Percentiles rank a stretch among this genome's conserved stretches.
These are phyloP conservation scores for Flagelloscypha sp. DNA, from an alignment of 768 basidiomycete genomes.

Conservation along the genomic window DNA sequence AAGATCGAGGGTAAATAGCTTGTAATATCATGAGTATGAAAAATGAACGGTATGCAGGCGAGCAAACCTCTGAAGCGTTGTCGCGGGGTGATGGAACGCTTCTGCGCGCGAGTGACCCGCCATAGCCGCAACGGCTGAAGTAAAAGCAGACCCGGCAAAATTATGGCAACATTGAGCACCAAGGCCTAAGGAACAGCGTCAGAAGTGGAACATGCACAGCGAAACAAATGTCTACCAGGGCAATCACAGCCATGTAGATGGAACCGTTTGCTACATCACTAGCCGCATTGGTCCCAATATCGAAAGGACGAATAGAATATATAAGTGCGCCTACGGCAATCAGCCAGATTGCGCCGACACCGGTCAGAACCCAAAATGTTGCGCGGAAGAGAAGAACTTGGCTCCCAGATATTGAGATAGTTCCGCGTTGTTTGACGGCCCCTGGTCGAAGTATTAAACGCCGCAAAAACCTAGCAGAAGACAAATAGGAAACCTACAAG, in stretches of 20 bases:
- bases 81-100: constrained; percentile 61
- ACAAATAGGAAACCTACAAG: constrained; percentile 37
- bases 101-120: constrained; percentile 47
- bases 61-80: constrained; percentile 68
- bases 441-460: constrained; percentile 30
- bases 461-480: constrained; percentile 6
- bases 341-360: constrained; percentile 52
- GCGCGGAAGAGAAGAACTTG: constrained; percentile 56
- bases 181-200: no score
- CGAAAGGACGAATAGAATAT: constrained; percentile 57
- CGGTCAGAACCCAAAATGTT: constrained; percentile 50
- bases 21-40: constrained; percentile 12
- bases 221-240: constrained; percentile 47
- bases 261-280: constrained; percentile 56
- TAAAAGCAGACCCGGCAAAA: constrained; percentile 61
- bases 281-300: constrained; percentile 24
- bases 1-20: constrained; percentile 64
- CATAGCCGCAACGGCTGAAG: constrained; percentile 64
- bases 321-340: constrained; percentile 61
- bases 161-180: constrained; percentile 59
- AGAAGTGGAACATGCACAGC: no score
- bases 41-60: background rate
- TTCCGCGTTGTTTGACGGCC: constrained; percentile 43
- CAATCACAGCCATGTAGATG: constrained; percentile 60
- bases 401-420: constrained; percentile 54